These are phyloP conservation scores for Trichocladium antarcticum DNA, from an alignment of 495 filamentous ascomycete genomes.

Conservation along the genomic window DNA sequence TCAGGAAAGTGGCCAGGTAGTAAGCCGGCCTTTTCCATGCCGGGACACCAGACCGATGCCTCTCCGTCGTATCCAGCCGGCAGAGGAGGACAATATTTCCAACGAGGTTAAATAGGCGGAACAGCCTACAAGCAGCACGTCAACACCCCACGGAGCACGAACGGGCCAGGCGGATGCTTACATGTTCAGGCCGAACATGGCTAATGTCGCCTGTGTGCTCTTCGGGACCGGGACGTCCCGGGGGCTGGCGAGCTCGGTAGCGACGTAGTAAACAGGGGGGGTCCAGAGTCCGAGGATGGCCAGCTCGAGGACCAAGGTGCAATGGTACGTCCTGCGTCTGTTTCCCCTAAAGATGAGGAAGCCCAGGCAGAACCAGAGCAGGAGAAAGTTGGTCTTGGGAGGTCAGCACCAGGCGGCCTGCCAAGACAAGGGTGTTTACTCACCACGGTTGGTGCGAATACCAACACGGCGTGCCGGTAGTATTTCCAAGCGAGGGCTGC, in stretches of 20 bases:
- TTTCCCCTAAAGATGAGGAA: conserved; percentile 15
- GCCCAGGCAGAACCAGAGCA: conserved; percentile 21
- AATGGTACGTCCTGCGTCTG: conserved; percentile 11
- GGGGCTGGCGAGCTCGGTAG: neutral
- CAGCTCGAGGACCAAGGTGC: conserved; percentile 19
- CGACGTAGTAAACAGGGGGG: conserved; percentile 19
- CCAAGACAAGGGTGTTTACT: neutral
- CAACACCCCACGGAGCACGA: neutral
- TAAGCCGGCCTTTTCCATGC: conserved; percentile 9
- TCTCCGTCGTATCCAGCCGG: conserved; percentile 16
- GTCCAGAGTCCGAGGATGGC: conserved; percentile 24
- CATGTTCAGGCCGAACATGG: conserved; percentile 22
- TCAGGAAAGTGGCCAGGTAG: conserved; percentile 4
- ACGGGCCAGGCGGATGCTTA: conserved; percentile 3
- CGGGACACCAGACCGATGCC: neutral
- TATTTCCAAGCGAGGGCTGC: conserved; percentile 19
- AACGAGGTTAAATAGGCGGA: conserved; percentile 19
- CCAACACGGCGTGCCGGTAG: conserved; percentile 12
- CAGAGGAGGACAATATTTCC: conserved; percentile 18
- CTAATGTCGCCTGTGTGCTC: conserved; percentile 8
- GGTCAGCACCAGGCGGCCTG: neutral
- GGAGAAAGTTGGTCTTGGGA: conserved; percentile 17
- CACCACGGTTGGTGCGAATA: conserved; percentile 24
- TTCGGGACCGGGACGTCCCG: neutral
- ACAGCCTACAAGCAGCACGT: conserved; percentile 8